A percentile compares a stretch with the other conserved stretches of the same genome.
These are phyloP conservation scores for Syzygium aqueum DNA, from an alignment of 345 rosid species.

Conservation along the genomic window DNA sequence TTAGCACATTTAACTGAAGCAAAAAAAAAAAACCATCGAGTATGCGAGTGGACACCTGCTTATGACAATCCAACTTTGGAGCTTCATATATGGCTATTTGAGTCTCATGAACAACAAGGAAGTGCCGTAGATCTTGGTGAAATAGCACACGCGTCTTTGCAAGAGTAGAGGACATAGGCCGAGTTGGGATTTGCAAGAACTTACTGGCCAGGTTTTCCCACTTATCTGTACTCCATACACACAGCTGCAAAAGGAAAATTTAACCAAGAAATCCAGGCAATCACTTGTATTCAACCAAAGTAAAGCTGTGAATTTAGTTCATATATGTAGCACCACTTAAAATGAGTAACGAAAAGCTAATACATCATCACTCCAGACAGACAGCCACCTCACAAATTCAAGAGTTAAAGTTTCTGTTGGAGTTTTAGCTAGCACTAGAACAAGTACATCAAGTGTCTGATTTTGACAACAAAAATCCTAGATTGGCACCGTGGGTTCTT, in stretches of 20 bases:
- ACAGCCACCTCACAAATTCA: background rate
- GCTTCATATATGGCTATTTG: constrained; percentile 79
- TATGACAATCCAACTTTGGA: constrained; percentile 61
- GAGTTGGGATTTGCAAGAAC: constrained; percentile 43
- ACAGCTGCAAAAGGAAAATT: constrained; percentile 31
- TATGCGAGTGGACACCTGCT: constrained; percentile 35
- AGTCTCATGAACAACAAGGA: constrained; percentile 71
- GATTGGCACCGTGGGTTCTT: background rate
- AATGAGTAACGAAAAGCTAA: background rate
- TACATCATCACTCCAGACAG: background rate
- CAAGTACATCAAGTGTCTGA: background rate
- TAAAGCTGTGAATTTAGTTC: background rate
- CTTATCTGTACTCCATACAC: constrained; percentile 76
- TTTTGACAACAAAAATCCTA: background rate
- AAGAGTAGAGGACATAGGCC: constrained; percentile 39
- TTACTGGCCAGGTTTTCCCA: constrained; percentile 79
- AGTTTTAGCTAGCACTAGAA: background rate
- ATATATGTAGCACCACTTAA: background rate
- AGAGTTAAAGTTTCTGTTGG: background rate
- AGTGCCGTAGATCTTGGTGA: constrained; percentile 60
- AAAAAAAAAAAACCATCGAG: background rate
- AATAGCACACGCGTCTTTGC: constrained; percentile 80
- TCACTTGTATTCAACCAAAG: background rate
- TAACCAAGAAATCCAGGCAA: background rate
- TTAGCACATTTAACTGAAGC: background rate